Evolutionary conservation across 2,329 filamentous ascomycete genomes (phyloP), one percentile per base, ranked within the genome.

Genomic region (Lasiodiplodia theobromae): DNA sequence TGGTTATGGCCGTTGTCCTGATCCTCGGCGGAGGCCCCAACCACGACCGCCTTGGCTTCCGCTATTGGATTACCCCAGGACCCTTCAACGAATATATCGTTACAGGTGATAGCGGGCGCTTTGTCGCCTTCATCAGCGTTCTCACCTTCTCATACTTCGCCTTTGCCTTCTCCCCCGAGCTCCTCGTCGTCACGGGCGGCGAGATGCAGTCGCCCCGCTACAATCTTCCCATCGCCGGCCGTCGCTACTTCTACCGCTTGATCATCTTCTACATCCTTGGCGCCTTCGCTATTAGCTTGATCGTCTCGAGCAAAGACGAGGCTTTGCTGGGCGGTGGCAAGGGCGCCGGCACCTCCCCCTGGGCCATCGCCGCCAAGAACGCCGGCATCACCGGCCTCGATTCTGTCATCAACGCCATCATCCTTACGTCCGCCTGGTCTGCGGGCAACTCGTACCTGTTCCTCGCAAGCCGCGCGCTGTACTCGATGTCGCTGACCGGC

Each of bases 301-400:
- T 89, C 6, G 86, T 89, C 8, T 80, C 85, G 2, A 85, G 82
- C 67, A 80, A 84, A 23, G 84, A 87, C 66, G 69, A 74, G 0
- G 74, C 80, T 12, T 80, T 88, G 10, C 23, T 16, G 18, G 52
- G 52, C 25, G 58, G 65, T 16, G 65, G 65, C 16, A 85, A 82
- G 5, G 87, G 86, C 10, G 85, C 85, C 12, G 31, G 31, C 31
- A 86, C 86, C 0, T 89, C 87, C 34, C 88, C 88, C 2, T 89
- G 89, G 72, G 87, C 89, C 67, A 88, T 90, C 73, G 87, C 87
- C 60, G 88, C 89, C 85, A 77, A 81, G 63, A 86, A 87, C 71
- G 72, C 89, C 70, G 79, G 82, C 6, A 82, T 89, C 65, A 72
- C 75, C 0, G 85, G 85, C 14, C 82, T 89, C 34, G 86, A 87